A percentile compares a stretch with the other conserved stretches of the same genome.
Conservation (phyloP, 2,329 filamentous ascomycete species). For the Hypoxylon sp. region DNA sequence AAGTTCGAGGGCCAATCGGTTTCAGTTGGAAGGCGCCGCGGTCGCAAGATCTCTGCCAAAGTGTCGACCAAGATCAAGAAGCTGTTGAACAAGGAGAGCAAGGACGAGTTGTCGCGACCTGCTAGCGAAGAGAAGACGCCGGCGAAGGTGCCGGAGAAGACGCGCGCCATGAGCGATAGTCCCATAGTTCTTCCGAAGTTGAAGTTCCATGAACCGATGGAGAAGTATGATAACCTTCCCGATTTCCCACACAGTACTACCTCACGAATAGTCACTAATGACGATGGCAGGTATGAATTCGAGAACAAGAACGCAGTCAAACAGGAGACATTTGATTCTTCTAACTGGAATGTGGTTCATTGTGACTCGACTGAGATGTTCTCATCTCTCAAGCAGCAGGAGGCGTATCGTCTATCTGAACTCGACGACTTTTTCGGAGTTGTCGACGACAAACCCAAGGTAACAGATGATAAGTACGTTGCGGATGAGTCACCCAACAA, state of each 20-base stretch:
- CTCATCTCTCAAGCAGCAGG: background rate
- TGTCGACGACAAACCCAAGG: background rate
- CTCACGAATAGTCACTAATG: background rate
- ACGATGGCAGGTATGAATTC: background rate
- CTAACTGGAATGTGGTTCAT: background rate
- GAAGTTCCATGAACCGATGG: background rate
- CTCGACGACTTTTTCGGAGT: background rate
- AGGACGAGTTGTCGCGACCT: background rate
- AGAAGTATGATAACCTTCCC: background rate
- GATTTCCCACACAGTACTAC: background rate
- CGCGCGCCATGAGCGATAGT: background rate
- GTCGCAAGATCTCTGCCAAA: slow-evolving; percentile 10
- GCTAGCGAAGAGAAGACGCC: background rate
- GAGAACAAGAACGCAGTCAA: background rate
- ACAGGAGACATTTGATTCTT: background rate
- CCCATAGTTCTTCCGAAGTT: background rate
- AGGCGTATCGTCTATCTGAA: background rate
- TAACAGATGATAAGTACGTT: background rate
- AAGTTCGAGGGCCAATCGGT: background rate
- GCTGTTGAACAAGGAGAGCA: slow-evolving; percentile 10
- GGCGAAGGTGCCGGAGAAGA: background rate
- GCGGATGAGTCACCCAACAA: background rate
- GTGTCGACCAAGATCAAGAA: slow-evolving; percentile 11
- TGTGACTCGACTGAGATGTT: background rate
- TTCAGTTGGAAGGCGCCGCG: background rate